Evolutionary conservation across 1,139 yeast genomes (phyloP), one percentile per base, ranked within the genome.

Genomic region (Eremothecium gossypii): DNA sequence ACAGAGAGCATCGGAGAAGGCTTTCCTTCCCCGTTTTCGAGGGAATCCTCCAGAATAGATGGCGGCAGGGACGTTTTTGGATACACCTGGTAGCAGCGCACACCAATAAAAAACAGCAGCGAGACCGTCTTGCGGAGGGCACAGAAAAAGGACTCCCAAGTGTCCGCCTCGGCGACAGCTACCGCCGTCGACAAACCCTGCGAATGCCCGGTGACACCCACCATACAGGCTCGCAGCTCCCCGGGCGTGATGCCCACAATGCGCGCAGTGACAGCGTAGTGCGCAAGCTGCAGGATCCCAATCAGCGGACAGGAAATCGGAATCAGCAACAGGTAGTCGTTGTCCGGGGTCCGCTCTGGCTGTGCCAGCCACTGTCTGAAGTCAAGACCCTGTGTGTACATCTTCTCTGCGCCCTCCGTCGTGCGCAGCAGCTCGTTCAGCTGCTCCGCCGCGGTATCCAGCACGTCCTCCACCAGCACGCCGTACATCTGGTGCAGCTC

Each of bases 1-100:
- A 91, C 77, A 10, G 96, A 83, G 63, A 91, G 76, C 99, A 91
- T 91, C 51, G 98, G 98, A 51, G 95, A 82, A 51, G 98, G 98
- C 60, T 79, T 75, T 54, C 99, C 98, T 71, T 91, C 99, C 55
- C 91, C 93, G 60, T 87, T 82, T 58, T 85, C 93, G 61, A 84
- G 78, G 31, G 95, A 83, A 66, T 91, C 98, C 65, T 86, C 89
- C 54, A 89, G 77, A 68, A 86, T 83, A 28, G 95, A 77, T 49
- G 98, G 98, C 39, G 98, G 89, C 62, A 91, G 74, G 32, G 95
- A 83, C 41, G 97, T 91, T 61, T 84, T 79, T 60, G 98, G 98
- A 67, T 87, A 91, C 49, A 81, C 77, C 65, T 79, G 81, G 64
- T 86, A 83, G 66, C 94, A 81, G 67, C 96, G 81, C 45, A 91